Base-by-base conservation (phyloP, 208 protist genomes). In the Leishmania guyanensis region DNA sequence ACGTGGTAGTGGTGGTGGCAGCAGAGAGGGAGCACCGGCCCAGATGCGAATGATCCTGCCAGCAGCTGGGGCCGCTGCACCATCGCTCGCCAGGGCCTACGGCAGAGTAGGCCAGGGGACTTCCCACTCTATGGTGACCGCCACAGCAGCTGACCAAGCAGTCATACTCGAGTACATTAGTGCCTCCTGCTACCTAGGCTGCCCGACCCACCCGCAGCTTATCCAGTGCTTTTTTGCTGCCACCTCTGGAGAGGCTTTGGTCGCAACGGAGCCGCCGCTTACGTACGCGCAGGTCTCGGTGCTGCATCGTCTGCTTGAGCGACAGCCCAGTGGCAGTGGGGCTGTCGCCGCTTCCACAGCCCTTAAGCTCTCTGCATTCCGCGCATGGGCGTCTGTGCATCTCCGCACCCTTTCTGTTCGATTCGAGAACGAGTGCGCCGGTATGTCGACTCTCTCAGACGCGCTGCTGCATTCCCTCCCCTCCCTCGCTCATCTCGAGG, bases 281-380 rank as follows among this genome's bases (percentile, higher is more conserved):
- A 77, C 73, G 73, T 77, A 77, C 73, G 56, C 50, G 39, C 73
- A 77, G 56, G 39, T n/a, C 73, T 53, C 73, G 10, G 73, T 77
- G 20, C 73, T 77, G 53, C 36, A 58, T 33, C 73, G 56, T 8
- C 73, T 77, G 73, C 29, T 77, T 51, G 26, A 29, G 29, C 53
- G 29, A 9, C 12, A 51, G 14, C 39, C 53, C n/a, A 77, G 3
- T 26, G 29, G 33, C 5, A 12, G 26, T n/a, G 68, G 43, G 39
- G 68, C 43, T 72, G 14, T n/a, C 16, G 53, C n/a, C 3, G 3
- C 51, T 3, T 12, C 36, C 17, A 17, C n/a, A 3, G 20, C 20
- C 48, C 1, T 53, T 62, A 12, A 14, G 53, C 29, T 43, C 53
- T 77, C 26, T 0, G 73, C 53, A 43, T 77, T 77, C 33, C 73